phyloP scores from a whole-genome alignment of 1,139 yeast genomes.

The Geotrichum klebahnii region DNA sequence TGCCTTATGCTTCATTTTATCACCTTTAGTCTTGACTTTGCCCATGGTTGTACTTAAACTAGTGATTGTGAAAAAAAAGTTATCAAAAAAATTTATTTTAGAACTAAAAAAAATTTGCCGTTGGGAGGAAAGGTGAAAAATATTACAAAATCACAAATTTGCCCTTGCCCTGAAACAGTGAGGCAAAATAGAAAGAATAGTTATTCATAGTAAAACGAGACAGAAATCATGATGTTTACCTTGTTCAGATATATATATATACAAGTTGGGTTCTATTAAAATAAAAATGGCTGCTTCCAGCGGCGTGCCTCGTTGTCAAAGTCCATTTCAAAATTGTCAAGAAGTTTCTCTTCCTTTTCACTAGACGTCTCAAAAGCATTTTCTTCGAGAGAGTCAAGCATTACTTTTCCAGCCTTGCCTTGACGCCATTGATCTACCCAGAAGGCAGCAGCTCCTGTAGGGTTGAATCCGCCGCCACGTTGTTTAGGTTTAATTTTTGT shows the following conservation, averaged over 20 bases:
- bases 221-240: background rate
- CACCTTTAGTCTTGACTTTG: conserved; percentile 8
- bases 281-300: conserved; percentile 22
- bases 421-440: conserved; percentile 68
- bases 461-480: conserved; percentile 45
- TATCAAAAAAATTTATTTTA: conserved; percentile 3
- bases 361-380: conserved; percentile 27
- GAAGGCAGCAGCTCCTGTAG: conserved; percentile 59
- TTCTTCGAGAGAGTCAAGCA: conserved; percentile 39
- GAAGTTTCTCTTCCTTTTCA: conserved; percentile 27
- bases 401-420: conserved; percentile 46
- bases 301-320: conserved; percentile 26
- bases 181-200: background rate
- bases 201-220: background rate
- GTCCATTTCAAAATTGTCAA: conserved; percentile 30
- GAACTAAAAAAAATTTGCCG: background rate
- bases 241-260: background rate
- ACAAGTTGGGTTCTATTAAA: too few relatives aligned
- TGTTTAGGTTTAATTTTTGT: conserved; percentile 30
- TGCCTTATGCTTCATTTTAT: conserved; percentile 5
- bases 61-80: background rate
- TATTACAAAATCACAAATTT: background rate
- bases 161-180: conserved; percentile 12
- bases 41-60: conserved; percentile 5
- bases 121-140: conserved; percentile 11